Percentiles rank a stretch among this genome's conserved stretches.
Evolutionary conservation across 495 filamentous ascomycete species (phyloP).

Genomic region (Lasiosphaeria ovina): DNA sequence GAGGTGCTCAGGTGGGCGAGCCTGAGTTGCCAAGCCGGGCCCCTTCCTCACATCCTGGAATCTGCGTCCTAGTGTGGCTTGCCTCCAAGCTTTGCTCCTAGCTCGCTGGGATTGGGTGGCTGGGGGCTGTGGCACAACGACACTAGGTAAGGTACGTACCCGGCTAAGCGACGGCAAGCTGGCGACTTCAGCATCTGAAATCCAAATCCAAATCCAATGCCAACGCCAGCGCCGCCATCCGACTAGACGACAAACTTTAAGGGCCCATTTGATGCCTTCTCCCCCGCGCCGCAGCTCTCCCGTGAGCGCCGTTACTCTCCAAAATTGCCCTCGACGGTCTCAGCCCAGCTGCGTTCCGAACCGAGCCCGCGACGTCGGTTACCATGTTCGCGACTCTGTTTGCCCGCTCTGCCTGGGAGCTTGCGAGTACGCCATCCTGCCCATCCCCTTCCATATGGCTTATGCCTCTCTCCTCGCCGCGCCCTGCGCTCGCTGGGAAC

Average conservation of each 20-base stretch:
- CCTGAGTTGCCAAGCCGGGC: too few relatives aligned
- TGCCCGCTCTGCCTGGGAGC: constrained; percentile 39
- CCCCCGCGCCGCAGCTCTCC: constrained; percentile 6
- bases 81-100: too few relatives aligned
- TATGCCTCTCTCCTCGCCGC: not conserved
- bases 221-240: constrained; percentile 3
- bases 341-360: not conserved
- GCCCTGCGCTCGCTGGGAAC: too few relatives aligned
- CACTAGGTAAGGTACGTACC: constrained; percentile 1
- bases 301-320: constrained; percentile 3
- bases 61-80: too few relatives aligned
- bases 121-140: not conserved
- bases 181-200: constrained; percentile 14
- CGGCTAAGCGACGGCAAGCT: constrained; percentile 14
- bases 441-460: not conserved
- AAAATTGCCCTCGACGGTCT: not conserved
- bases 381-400: constrained; percentile 34
- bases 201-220: constrained; percentile 6
- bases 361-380: not conserved
- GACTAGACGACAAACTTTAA: not conserved
- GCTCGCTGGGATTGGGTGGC: not conserved
- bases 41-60: too few relatives aligned
- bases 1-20: too few relatives aligned
- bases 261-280: constrained; percentile 14
- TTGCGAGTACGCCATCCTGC: constrained; percentile 36